Evolutionary conservation across 805 yeast species (phyloP).

Genomic region (Suhomyces sp.): DNA sequence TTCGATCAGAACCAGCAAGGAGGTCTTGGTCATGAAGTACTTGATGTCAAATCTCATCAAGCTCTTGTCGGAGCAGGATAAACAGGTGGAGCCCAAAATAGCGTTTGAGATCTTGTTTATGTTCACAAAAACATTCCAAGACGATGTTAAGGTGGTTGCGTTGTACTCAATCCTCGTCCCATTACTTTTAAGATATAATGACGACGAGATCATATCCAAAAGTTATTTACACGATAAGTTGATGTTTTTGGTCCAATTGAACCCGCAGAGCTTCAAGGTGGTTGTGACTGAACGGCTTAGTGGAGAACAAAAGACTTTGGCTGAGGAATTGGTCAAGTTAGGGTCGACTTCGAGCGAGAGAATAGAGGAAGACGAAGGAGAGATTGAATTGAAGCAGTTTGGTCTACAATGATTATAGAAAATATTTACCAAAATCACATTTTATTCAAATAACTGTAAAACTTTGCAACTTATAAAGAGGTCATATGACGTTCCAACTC

Average conservation of each 20-base stretch:
- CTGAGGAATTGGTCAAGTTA: constrained; percentile 45
- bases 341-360: constrained; percentile 3
- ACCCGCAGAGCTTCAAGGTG: constrained; percentile 47
- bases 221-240: constrained; percentile 47
- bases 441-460: too few species aligned
- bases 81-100: constrained; percentile 16
- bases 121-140: constrained; percentile 36
- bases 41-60: constrained; percentile 47
- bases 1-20: constrained; percentile 19
- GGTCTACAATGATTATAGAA: too few species aligned
- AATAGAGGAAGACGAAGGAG: constrained; percentile 14
- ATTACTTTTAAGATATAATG: constrained; percentile 30
- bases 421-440: too few species aligned
- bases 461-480: too few species aligned
- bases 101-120: constrained; percentile 50
- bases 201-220: constrained; percentile 19
- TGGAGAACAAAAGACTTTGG: constrained; percentile 36
- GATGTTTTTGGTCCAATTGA: constrained; percentile 43
- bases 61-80: constrained; percentile 14
- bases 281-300: constrained; percentile 41
- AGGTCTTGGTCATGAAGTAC: constrained; percentile 41
- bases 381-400: constrained; percentile 52
- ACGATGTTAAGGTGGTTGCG: constrained; percentile 27
- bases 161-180: constrained; percentile 36
- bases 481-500: too few species aligned